Evolutionary conservation across 2,329 filamentous ascomycete genomes (phyloP).

Genomic region (Fusarium brevicatenulatum): DNA sequence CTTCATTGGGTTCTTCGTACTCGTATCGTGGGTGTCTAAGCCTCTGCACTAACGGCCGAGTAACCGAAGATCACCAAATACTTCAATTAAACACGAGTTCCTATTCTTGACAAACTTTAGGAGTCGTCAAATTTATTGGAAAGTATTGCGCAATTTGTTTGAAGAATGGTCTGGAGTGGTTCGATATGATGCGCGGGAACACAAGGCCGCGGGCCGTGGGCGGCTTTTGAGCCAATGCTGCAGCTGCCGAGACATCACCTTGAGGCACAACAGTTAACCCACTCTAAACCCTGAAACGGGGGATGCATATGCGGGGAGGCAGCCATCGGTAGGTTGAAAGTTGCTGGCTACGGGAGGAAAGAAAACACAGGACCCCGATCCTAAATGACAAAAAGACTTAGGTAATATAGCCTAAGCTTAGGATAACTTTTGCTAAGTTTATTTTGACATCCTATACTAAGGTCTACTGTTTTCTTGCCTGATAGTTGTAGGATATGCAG

Average conservation of each 20-base stretch:
- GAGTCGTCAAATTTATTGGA: fast-evolving
- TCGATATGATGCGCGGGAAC: not conserved
- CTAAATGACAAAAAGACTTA: not conserved
- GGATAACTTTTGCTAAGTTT: too few species aligned
- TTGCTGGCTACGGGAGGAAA: not conserved
- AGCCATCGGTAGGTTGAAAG: not conserved
- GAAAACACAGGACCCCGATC: not conserved
- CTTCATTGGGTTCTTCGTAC: not conserved
- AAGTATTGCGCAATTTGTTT: fast-evolving
- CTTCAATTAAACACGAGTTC: not conserved
- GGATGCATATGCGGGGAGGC: not conserved
- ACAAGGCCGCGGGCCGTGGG: not conserved
- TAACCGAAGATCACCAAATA: not conserved
- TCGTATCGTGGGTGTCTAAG: not conserved
- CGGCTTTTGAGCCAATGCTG: not conserved
- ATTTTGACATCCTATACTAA: not conserved
- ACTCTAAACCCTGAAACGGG: too few species aligned
- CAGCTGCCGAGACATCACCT: not conserved
- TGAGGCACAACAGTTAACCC: not conserved
- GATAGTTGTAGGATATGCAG: not conserved
- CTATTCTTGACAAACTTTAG: not conserved
- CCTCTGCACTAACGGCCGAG: not conserved
- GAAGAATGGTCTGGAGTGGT: not conserved
- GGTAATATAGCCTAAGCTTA: not conserved
- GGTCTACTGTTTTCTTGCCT: not conserved